Evolutionary conservation across 2,329 filamentous ascomycete genomes (phyloP).

Genomic region (Blastomyces percursus): DNA sequence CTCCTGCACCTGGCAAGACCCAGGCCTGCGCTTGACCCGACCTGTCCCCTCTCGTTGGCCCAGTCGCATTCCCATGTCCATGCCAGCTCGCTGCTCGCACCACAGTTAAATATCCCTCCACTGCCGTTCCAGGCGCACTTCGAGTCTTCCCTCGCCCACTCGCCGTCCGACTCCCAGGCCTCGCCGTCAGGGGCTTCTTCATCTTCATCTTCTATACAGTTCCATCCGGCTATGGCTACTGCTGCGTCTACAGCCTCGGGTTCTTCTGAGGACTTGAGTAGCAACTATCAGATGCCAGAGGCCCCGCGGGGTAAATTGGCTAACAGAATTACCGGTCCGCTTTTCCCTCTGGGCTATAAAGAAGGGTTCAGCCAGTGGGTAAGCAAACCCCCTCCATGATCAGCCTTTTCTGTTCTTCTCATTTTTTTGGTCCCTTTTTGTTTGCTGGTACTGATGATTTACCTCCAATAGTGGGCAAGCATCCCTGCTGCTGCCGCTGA

Average conservation of each 20-base stretch:
- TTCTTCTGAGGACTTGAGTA: constrained; percentile 21
- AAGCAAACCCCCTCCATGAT: constrained; percentile 5
- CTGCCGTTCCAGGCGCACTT: constrained; percentile 8
- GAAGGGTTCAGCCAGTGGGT: constrained; percentile 82
- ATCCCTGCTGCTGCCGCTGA: constrained; percentile 76
- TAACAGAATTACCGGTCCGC: constrained; percentile 30
- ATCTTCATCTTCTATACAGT: neutral
- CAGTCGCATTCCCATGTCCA: neutral
- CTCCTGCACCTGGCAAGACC: constrained; percentile 19
- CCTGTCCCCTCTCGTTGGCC: constrained; percentile 4
- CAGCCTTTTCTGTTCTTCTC: neutral
- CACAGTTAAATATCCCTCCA: neutral
- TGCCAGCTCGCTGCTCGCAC: neutral
- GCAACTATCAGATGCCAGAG: constrained; percentile 15
- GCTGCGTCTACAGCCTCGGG: constrained; percentile 7
- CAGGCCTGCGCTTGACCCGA: constrained; percentile 16
- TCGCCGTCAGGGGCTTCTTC: neutral
- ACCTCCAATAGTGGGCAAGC: constrained; percentile 58
- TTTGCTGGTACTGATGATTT: constrained; percentile 3
- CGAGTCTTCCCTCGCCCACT: constrained; percentile 11
- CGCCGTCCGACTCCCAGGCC: constrained; percentile 1
- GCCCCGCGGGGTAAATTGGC: constrained; percentile 22
- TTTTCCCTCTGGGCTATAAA: constrained; percentile 83
- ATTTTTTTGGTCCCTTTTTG: constrained; percentile 1
- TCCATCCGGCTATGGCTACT: constrained; percentile 11